Evolutionary conservation across 2,329 filamentous ascomycete genomes (phyloP), one percentile per base, ranked within the genome.

Genomic region (Ciborinia camelliae): DNA sequence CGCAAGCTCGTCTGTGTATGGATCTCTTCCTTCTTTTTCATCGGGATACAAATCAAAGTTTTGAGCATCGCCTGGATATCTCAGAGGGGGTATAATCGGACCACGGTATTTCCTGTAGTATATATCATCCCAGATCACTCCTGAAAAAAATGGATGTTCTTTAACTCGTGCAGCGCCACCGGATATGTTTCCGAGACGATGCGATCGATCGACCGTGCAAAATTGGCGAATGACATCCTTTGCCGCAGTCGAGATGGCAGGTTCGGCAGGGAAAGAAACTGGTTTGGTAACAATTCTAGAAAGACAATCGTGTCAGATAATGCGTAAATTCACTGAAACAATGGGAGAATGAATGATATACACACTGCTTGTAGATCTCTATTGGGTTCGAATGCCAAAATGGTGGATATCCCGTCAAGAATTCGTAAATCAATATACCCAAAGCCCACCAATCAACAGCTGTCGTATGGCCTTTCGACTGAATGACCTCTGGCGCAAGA

Each of bases 361-460:
- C 83, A 71, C 72, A 88, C 86, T 89, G 86, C 75, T 92, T 91
- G 78, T 94, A 94, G 65, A 94, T 94, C 75, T 93, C 91, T 69
- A 94, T 90, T 1, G 90, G 90, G 69, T 92, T 94, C 69, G 91
- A 87, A 73, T 93, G 88, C 90, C 90, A 95, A 74, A 94, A 95
- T 0, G 91, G 91, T 18, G 91, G 91, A 73, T 93, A 92, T 35
- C 91, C 91, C 12, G 91, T 92, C 57, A 94, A 79, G 74, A 94
- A 94, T 74, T 95, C 91, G 76, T 92, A 94, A 66, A 94, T 87
- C 64, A 95, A 77, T 70, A 94, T 92, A 32, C 91, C 91, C 70
- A 95, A 81, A 0, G 91, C 90, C 91, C 91, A 94, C 90, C 90
- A 94, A 79, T 94, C 90, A 43, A 94, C 90, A 18, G 90, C 90